phyloP scores from a whole-genome alignment of 805 yeast species.

The Ogataea nakhonphanomensis region DNA sequence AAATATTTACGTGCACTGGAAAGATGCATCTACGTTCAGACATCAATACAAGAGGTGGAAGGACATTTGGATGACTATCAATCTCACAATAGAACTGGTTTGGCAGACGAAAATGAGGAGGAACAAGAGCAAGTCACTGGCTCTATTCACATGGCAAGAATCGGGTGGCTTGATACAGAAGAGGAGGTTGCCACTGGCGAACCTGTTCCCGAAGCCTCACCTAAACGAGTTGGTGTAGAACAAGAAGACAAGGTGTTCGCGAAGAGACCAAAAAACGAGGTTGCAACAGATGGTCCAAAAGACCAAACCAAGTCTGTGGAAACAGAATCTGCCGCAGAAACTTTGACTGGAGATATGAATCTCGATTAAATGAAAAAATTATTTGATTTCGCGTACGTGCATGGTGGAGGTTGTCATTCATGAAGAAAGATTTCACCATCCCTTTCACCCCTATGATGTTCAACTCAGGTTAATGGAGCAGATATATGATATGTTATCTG shows the following conservation, averaged over 20 bases:
- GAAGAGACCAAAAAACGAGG: constrained; percentile 19
- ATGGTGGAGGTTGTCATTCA: constrained; percentile 25
- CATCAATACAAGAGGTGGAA: constrained; percentile 22
- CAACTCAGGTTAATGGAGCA: constrained; percentile 74
- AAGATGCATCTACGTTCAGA: constrained; percentile 25
- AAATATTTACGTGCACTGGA: constrained; percentile 26
- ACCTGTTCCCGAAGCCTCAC: constrained; percentile 12
- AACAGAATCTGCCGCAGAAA: background rate
- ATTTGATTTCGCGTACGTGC: constrained; percentile 1
- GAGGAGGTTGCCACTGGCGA: background rate
- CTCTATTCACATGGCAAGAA: constrained; percentile 20
- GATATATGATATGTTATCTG: constrained; percentile 59
- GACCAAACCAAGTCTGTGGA: background rate
- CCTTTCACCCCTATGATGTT: constrained; percentile 75
- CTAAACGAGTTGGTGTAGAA: constrained; percentile 14
- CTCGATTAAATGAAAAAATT: constrained; percentile 9
- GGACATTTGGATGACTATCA: constrained; percentile 16
- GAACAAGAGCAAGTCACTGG: background rate
- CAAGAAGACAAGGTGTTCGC: constrained; percentile 13
- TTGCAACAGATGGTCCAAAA: constrained; percentile 1
- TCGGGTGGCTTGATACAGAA: constrained; percentile 12
- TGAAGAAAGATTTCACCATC: constrained; percentile 54
- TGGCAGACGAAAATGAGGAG: constrained; percentile 1
- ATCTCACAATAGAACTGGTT: constrained; percentile 15
- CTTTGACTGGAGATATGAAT: constrained; percentile 10